phyloP scores from a whole-genome alignment of 768 basidiomycete genomes.

The Coprinopsis marcescibilis region DNA sequence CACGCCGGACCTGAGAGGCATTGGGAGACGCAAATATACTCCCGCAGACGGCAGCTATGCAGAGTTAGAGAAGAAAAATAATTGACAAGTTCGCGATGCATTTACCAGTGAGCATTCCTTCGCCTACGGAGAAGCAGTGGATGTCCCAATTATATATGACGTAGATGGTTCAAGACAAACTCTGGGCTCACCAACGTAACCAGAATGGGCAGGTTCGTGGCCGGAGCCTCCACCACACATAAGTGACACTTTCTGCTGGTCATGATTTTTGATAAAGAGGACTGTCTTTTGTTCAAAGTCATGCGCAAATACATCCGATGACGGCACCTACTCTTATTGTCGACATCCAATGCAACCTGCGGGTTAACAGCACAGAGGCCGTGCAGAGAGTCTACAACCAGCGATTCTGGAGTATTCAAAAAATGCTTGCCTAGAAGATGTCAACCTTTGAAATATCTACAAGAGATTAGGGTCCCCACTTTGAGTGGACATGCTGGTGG shows the following conservation, averaged over 20 bases:
- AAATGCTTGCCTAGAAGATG: slow-evolving; percentile 61
- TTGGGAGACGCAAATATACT: slow-evolving; percentile 90
- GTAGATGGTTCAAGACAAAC: not conserved
- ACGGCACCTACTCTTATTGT: slow-evolving; percentile 57
- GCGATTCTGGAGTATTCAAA: slow-evolving; percentile 58
- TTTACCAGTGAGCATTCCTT: slow-evolving; percentile 72
- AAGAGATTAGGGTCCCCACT: slow-evolving; percentile 17
- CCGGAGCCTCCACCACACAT: slow-evolving; percentile 85
- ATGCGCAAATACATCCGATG: not conserved
- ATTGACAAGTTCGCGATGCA: not conserved
- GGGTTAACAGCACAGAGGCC: slow-evolving; percentile 73
- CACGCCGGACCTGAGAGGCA: slow-evolving; percentile 75
- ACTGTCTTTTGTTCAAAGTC: slow-evolving; percentile 35
- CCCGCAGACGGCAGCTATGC: slow-evolving; percentile 71
- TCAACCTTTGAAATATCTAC: not conserved
- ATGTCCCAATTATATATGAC: not conserved
- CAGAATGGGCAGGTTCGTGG: slow-evolving; percentile 88
- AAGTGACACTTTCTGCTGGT: slow-evolving; percentile 65
- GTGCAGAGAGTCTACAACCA: slow-evolving; percentile 74
- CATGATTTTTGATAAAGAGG: slow-evolving; percentile 50
- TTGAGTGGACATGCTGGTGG: slow-evolving; percentile 32
- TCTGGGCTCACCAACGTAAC: slow-evolving; percentile 69
- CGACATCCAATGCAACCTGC: slow-evolving; percentile 59
- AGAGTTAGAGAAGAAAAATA: not conserved
- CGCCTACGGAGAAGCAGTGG: slow-evolving; percentile 34